Conservation (phyloP, 495 filamentous ascomycete genomes). For the Aspergillus kassunensis region DNA sequence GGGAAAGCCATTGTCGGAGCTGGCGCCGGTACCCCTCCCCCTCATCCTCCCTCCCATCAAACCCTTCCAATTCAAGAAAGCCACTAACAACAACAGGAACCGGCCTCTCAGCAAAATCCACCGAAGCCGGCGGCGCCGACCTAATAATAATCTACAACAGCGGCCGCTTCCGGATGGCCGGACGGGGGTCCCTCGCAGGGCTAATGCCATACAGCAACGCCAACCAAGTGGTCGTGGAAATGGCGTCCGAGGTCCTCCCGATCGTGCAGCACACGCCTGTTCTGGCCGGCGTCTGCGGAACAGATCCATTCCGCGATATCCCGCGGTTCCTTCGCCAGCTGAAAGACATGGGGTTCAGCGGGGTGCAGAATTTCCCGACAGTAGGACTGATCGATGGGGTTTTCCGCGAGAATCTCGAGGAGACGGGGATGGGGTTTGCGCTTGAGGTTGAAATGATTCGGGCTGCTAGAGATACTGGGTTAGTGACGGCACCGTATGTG, state of each 20-base stretch:
- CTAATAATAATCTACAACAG: conserved; percentile 71
- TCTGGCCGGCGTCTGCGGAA: conserved; percentile 63
- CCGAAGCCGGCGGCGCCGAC: conserved; percentile 63
- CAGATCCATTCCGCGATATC: conserved; percentile 61
- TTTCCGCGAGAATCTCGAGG: conserved; percentile 63
- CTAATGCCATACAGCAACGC: conserved; percentile 71
- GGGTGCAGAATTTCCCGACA: conserved; percentile 71
- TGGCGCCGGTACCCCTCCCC: conserved; percentile 50
- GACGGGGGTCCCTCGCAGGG: conserved; percentile 63
- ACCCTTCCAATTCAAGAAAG: too few relatives aligned
- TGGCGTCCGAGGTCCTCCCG: conserved; percentile 60
- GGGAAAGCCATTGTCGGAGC: conserved; percentile 61
- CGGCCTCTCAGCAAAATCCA: conserved; percentile 65
- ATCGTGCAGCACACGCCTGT: conserved; percentile 58
- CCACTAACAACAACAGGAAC: conserved; percentile 39
- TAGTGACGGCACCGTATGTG: conserved; percentile 67
- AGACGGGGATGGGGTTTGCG: conserved; percentile 65
- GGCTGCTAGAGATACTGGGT: conserved; percentile 49
- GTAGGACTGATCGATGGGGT: conserved; percentile 66
- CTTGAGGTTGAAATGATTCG: conserved; percentile 62
- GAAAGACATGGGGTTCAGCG: conserved; percentile 56
- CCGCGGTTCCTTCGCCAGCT: conserved; percentile 53
- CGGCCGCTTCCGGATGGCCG: conserved; percentile 71
- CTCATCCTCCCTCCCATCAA: background rate
- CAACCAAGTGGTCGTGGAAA: conserved; percentile 64